A percentile compares a stretch with the other conserved stretches of the same genome.
Evolutionary conservation across 1,284 basidiomycete genomes (phyloP).

Genomic region (Cystobasidium slooffiae): DNA sequence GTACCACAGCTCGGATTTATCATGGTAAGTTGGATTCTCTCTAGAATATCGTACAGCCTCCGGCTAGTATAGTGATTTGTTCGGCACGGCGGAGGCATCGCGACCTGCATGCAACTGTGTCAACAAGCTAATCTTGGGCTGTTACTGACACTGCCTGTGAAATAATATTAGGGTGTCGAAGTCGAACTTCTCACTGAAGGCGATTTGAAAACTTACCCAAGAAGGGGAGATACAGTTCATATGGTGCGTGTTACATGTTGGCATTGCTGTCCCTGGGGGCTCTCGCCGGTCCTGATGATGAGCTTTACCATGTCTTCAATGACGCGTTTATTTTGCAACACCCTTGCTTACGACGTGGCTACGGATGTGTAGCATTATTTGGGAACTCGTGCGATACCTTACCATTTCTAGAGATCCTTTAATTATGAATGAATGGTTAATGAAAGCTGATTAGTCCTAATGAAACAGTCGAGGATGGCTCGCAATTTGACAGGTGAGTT

Average conservation of each 20-base stretch:
- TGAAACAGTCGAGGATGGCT: constrained; percentile 28
- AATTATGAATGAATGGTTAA: background rate
- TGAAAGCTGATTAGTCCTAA: background rate
- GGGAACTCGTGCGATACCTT: constrained; percentile 53
- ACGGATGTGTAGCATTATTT: constrained; percentile 47
- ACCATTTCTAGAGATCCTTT: background rate
- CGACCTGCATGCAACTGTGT: too few species aligned
- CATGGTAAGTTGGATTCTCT: too few species aligned
- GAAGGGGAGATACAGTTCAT: constrained; percentile 47
- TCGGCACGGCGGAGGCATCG: too few species aligned
- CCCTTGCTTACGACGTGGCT: background rate
- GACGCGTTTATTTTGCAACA: background rate
- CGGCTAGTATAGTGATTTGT: too few species aligned
- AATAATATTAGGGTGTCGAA: constrained; percentile 51
- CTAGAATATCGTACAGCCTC: too few species aligned
- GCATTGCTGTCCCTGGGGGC: too few species aligned
- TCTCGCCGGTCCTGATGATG: too few species aligned
- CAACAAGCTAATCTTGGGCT: too few species aligned
- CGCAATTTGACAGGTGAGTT: constrained; percentile 33
- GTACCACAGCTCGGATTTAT: too few species aligned
- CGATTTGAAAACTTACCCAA: constrained; percentile 56
- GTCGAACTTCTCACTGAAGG: constrained; percentile 55
- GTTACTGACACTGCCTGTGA: too few species aligned
- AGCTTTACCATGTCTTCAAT: too few species aligned
- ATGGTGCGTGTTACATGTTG: too few species aligned